Evolutionary conservation across 805 yeast species (phyloP), one percentile per base, ranked within the genome.

Genomic region (Kazachstania bromeliacearum): DNA sequence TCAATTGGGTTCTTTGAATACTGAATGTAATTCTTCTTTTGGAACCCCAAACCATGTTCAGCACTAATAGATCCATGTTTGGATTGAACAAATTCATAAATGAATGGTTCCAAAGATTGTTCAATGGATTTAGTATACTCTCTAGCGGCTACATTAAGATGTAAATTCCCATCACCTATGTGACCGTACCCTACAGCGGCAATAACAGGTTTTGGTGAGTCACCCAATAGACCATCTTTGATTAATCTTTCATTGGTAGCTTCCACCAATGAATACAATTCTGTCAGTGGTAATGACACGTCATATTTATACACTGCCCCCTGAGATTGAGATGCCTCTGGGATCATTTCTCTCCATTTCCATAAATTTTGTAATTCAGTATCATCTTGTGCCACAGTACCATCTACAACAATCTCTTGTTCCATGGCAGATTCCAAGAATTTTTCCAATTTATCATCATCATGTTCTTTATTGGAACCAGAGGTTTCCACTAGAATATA

Each of bases 261-360:
- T 32, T 76, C 82, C 16, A 89, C 95, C 35, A 92, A 65, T 9
- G 79, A 79, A 55, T 87, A 92, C 63, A 92, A 68, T 36, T 77
- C 84, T 15, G 72, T 67, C 45, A 92, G 69, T 24, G 97, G 97
- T 41, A 92, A 65, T 3, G 96, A 87, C 26, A 92, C 96, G 51
- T 92, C 98, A 55, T 92, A 92, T 64, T 92, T 92, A 68, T 89
- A 92, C 35, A 89, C 96, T 48, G 97, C 98, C 35, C 98, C 97
- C 25, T 70, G 77, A 41, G 73, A 70, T 34, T 83, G 80, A 5
- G 84, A 71, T 5, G 95, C 88, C 64, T 92, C 98, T 28, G 96
- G 85, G 44, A 89, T 76, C 43, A 80, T 72, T 63, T 92, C 98
- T 64, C 98, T 78, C 97, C 97, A 92, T 23, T 77, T 66, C 98